phyloP scores from a whole-genome alignment of 2,329 filamentous ascomycete species.

The Sporothrix globosa region DNA sequence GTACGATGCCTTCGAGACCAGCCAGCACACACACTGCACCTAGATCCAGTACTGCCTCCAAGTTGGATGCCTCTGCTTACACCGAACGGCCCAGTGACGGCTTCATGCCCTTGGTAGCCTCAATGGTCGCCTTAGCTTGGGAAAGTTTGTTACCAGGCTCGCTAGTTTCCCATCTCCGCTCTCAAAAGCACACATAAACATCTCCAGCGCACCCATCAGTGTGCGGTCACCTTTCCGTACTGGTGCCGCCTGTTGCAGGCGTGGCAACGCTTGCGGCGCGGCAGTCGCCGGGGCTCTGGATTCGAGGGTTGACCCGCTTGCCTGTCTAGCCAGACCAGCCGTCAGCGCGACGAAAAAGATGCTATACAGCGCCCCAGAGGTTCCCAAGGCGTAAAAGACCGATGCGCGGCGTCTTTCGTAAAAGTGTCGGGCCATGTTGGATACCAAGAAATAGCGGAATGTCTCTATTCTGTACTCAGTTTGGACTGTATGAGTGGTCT shows the following conservation, averaged over 20 bases:
- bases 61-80: slow-evolving; percentile 77
- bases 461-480: not conserved
- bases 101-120: slow-evolving; percentile 89
- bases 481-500: too few species aligned
- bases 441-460: not conserved
- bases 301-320: not conserved
- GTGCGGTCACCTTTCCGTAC: slow-evolving; percentile 87
- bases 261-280: slow-evolving; percentile 54
- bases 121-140: slow-evolving; percentile 74
- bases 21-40: slow-evolving; percentile 60
- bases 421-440: slow-evolving; percentile 16
- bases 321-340: slow-evolving; percentile 54
- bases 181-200: slow-evolving; percentile 75
- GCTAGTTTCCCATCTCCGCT: slow-evolving; percentile 51
- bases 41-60: slow-evolving; percentile 64
- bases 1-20: not conserved
- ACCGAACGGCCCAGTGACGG: slow-evolving; percentile 81
- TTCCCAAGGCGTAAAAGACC: slow-evolving; percentile 45
- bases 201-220: slow-evolving; percentile 82
- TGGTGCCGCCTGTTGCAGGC: slow-evolving; percentile 77
- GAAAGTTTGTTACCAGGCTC: slow-evolving; percentile 70
- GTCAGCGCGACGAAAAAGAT: slow-evolving; percentile 90
- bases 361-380: slow-evolving; percentile 64
- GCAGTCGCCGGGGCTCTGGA: slow-evolving; percentile 31
- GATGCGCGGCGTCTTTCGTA: slow-evolving; percentile 15